Evolutionary conservation across 495 filamentous ascomycete species (phyloP), one percentile per base, ranked within the genome.

Genomic region (Amorphotheca resinae): DNA sequence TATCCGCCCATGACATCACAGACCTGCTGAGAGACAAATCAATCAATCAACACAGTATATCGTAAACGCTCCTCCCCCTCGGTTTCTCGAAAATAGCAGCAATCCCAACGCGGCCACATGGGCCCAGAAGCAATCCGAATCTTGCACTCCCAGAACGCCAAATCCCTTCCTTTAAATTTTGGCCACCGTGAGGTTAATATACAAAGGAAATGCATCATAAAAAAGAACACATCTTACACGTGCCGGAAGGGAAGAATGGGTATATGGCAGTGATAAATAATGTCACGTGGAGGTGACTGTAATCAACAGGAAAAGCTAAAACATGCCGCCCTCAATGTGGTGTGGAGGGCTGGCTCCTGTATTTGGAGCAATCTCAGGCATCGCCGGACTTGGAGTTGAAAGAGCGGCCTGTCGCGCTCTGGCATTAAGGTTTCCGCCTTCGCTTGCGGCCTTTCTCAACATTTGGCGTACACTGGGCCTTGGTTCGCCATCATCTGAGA

Each of bases 381-480:
- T 35, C n/a, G 54, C 51, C 17, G 54, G 54, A 33, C 51, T 57
- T 26, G 54, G 51, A n/a, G 25, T 16, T 6, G 51, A 43, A 20
- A 31, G 17, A 1, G 46, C 43, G 22, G 41, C 37, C 34, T 57
- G 50, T 38, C 47, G 38, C 11, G 54, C 54, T 43, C 43, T 26
- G 22, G 51, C 44, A 41, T 57, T 57, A 2, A 57, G 45, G 32
- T 52, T 47, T 15, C 51, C 54, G 18, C 54, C 54, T 47, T 57
- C 54, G 22, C 54, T 57, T 2, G 48, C 44, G 32, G n/a, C 42
- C 42, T 57, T 57, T 16, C 54, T 23, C 14, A 57, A 33, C 41
- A 49, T 53, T 30, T 42, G 25, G 16, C 45, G 42, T 15, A 7
- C 12, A n/a, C 9, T 4, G 15, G 48, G 41, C 28, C 52, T 50